These are phyloP conservation scores for Kalmusia sp. DNA, from an alignment of 2,329 filamentous ascomycete genomes.

Conservation along the genomic window DNA sequence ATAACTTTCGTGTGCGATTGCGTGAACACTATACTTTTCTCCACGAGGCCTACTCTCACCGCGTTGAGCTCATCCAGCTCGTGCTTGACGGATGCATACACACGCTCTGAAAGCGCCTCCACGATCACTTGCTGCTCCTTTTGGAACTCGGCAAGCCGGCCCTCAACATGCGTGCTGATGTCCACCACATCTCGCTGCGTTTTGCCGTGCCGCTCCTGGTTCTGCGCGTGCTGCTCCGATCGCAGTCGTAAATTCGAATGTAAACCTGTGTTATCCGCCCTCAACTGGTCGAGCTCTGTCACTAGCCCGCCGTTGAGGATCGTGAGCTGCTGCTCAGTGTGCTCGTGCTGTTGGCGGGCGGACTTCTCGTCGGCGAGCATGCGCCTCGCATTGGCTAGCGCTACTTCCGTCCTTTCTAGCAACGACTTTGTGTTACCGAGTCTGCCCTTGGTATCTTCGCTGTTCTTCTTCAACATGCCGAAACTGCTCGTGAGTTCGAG, in stretches of 20 bases:
- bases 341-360: slow-evolving; percentile 81
- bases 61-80: slow-evolving; percentile 75
- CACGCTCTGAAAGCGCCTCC: slow-evolving; percentile 69
- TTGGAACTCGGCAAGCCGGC: slow-evolving; percentile 75
- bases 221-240: slow-evolving; percentile 81
- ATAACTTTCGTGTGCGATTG: slow-evolving; percentile 73
- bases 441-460: slow-evolving; percentile 74
- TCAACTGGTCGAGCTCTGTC: too few species aligned
- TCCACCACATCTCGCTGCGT: slow-evolving; percentile 78
- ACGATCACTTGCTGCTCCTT: slow-evolving; percentile 76
- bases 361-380: slow-evolving; percentile 80
- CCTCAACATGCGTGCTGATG: slow-evolving; percentile 79
- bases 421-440: slow-evolving; percentile 83
- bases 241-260: too few species aligned
- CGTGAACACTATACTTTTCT: slow-evolving; percentile 72
- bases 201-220: slow-evolving; percentile 78
- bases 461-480: slow-evolving; percentile 86
- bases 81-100: slow-evolving; percentile 77
- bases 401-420: slow-evolving; percentile 85
- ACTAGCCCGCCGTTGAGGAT: slow-evolving; percentile 78
- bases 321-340: slow-evolving; percentile 80
- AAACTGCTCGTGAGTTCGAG: slow-evolving; percentile 87
- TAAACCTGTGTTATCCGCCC: too few species aligned
- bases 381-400: slow-evolving; percentile 78
- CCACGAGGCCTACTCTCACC: slow-evolving; percentile 73